These are phyloP conservation scores for Psilocybe sp. DNA, from an alignment of 768 basidiomycete species.

Conservation along the genomic window DNA sequence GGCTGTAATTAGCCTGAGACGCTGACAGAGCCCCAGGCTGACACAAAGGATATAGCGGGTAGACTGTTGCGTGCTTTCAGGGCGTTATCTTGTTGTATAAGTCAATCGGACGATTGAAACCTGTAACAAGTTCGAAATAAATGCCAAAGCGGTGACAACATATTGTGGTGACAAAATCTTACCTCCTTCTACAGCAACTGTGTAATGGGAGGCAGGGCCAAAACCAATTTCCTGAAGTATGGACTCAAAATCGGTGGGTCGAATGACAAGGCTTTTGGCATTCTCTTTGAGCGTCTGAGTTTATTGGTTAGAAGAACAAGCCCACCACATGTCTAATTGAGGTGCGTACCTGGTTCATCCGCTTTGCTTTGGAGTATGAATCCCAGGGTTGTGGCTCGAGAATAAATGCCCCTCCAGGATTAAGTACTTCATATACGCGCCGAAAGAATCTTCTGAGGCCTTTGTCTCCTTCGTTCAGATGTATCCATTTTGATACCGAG, in stretches of 20 bases:
- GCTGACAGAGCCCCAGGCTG: no score
- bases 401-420: constrained; percentile 64
- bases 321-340: not conserved
- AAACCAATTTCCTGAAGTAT: constrained; percentile 67
- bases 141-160: not conserved
- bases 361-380: constrained; percentile 74
- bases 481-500: constrained; percentile 91
- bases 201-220: constrained; percentile 40
- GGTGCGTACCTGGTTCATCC: constrained; percentile 53
- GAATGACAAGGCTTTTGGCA: constrained; percentile 50
- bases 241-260: constrained; percentile 60
- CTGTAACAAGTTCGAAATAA: constrained; percentile 27
- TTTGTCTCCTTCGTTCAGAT: constrained; percentile 76
- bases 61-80: no score
- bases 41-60: no score
- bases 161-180: constrained; percentile 15
- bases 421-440: constrained; percentile 54
- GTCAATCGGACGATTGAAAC: constrained; percentile 63
- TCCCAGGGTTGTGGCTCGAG: constrained; percentile 88
- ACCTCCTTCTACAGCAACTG: constrained; percentile 67
- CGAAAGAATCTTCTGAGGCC: constrained; percentile 69
- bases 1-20: no score
- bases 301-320: not conserved
- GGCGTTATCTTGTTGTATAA: constrained; percentile 45
- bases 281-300: constrained; percentile 55